Evolutionary conservation across 805 yeast species (phyloP).

Genomic region (Wickerhamomyces strasburgensis): DNA sequence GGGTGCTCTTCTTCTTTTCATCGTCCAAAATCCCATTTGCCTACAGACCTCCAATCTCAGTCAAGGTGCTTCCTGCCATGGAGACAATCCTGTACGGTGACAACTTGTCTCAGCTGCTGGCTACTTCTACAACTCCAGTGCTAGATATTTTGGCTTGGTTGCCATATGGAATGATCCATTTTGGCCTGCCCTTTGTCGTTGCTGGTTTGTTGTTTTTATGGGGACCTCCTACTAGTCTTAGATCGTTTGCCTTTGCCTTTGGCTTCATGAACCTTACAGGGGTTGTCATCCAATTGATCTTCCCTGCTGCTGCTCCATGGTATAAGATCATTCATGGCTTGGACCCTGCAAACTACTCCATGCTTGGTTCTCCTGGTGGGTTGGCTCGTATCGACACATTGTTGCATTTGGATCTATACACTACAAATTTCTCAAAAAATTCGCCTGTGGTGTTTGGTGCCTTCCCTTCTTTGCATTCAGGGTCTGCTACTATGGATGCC

Average conservation of each 20-base stretch:
- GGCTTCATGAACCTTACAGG: slow-evolving; percentile 92
- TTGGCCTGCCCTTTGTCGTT: slow-evolving; percentile 83
- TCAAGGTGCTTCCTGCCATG: slow-evolving; percentile 82
- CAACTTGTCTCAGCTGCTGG: slow-evolving; percentile 76
- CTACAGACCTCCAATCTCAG: slow-evolving; percentile 85
- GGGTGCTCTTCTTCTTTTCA: slow-evolving; percentile 80
- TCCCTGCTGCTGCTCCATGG: slow-evolving; percentile 99
- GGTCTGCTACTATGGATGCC: slow-evolving; percentile 91
- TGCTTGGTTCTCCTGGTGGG: slow-evolving; percentile 96
- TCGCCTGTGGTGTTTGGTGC: slow-evolving; percentile 96
- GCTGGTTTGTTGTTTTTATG: slow-evolving; percentile 74
- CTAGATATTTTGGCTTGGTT: slow-evolving; percentile 90
- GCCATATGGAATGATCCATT: slow-evolving; percentile 90
- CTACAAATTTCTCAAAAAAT: slow-evolving; percentile 68
- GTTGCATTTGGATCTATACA: slow-evolving; percentile 76
- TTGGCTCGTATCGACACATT: slow-evolving; percentile 78
- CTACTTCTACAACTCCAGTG: slow-evolving; percentile 58
- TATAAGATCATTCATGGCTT: slow-evolving; percentile 80
- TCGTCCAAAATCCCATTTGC: slow-evolving; percentile 67
- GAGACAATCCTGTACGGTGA: slow-evolving; percentile 93
- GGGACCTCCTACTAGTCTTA: slow-evolving; percentile 85
- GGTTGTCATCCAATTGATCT: slow-evolving; percentile 72
- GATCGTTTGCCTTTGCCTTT: slow-evolving; percentile 86
- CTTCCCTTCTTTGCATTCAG: slow-evolving; percentile 82
- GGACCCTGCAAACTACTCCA: slow-evolving; percentile 83